Base-by-base conservation (phyloP, 495 filamentous ascomycete species). In the Tuber umbilicatum region DNA sequence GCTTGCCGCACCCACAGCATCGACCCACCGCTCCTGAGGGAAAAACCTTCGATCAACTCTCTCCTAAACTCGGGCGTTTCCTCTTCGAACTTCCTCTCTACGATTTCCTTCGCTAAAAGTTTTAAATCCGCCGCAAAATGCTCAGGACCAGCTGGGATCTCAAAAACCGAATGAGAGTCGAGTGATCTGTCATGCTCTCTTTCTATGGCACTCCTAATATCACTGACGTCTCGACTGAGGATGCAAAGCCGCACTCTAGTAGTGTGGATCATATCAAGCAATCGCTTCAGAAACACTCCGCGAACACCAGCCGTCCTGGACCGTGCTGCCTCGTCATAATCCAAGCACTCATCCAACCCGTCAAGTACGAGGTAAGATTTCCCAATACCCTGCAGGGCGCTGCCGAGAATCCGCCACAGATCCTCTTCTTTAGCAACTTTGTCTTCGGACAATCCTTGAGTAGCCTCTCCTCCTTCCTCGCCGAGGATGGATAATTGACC, bases 321-420 rank as follows among this genome's bases (percentile, higher is more conserved):
- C 31, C 64, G 79, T 41, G 71, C 43, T 23, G 67, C 60, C 23
- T 73, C 68, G 64, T 81, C 74, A 45, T 76, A 72, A 12, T 73
- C 73, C 35, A 70, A 43, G 50, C 81, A 83, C 70, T 83, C 81
- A 64, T 83, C 81, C 39, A 83, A 75, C 9, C 81, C 81, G 38
- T 83, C 81, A 1, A 83, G 35, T 27, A 83, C 64, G 40, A 83
- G 74, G 38, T 74, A 78, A 40, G 64, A 69, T 9, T 31, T 71
- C 4, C 70, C 67, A 67, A 41, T 21, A 41, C 5, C 40, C 50
- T 7, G 73, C 10, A 31, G 43, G 64, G 73, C 31, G 35, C 5
- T 35, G 27, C 75, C 9, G 23, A 82, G 47, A 21, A 45, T 68
- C 69, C 60, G 41, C 31, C 42, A 38, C 38, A 83, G 73, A 9